Conservation (phyloP, 176 grass and related monocot genomes). For the Calamus simplicifolius region DNA sequence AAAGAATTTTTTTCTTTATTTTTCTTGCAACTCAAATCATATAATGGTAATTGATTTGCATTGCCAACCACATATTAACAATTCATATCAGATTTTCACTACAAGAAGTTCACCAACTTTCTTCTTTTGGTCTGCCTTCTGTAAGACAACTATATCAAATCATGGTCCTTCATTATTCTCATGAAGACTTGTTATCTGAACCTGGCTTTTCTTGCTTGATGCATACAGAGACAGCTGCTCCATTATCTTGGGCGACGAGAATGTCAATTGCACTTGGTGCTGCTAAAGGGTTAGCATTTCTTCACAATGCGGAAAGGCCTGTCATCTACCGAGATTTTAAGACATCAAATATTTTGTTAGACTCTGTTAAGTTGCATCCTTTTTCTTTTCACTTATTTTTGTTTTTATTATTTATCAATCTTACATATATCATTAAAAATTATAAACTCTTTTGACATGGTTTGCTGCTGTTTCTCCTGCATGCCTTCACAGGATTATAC, state of each 20-base stretch:
- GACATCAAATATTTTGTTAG: constrained; percentile 98
- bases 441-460: neutral
- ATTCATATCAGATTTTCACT: too few relatives aligned
- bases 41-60: too few relatives aligned
- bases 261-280: constrained; percentile 97
- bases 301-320: constrained; percentile 85
- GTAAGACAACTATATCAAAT: too few relatives aligned
- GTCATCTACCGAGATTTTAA: constrained; percentile 99
- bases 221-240: constrained; percentile 56
- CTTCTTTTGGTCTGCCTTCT: too few relatives aligned
- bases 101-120: too few relatives aligned
- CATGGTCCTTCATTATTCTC: neutral
- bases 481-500: constrained; percentile 68
- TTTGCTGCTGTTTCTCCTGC: constrained; percentile 22
- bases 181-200: constrained; percentile 8
- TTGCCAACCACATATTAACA: too few relatives aligned
- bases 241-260: constrained; percentile 86
- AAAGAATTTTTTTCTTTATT: too few relatives aligned
- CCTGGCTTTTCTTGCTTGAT: constrained; percentile 9
- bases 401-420: constrained; percentile 20
- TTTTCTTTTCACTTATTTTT: neutral
- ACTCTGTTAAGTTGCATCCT: constrained; percentile 54
- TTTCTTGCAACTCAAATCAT: too few relatives aligned
- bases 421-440: too few relatives aligned
- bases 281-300: constrained; percentile 93